phyloP scores from a whole-genome alignment of 768 basidiomycete genomes.

The Rhodotorula graminis region DNA sequence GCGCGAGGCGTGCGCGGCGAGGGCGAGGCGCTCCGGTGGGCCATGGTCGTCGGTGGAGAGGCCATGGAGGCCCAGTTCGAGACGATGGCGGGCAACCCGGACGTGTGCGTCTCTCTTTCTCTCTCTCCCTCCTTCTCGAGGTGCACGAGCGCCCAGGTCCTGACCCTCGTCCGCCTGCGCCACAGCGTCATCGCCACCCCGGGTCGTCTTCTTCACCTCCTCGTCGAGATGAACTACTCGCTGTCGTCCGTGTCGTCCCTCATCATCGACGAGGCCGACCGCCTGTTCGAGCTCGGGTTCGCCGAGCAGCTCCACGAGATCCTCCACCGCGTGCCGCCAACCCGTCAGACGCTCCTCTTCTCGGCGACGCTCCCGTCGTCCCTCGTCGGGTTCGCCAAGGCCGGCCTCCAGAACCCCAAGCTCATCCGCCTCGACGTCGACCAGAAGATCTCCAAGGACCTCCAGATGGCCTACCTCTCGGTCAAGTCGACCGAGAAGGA shows the following conservation, averaged over 20 bases:
- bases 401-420: slow-evolving; percentile 86
- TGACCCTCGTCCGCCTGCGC: neutral
- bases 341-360: slow-evolving; percentile 88
- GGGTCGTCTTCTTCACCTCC: slow-evolving; percentile 90
- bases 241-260: slow-evolving; percentile 79
- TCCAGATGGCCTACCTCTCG: slow-evolving; percentile 89
- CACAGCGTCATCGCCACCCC: slow-evolving; percentile 92
- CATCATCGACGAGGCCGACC: slow-evolving; percentile 96
- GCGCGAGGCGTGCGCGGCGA: slow-evolving; percentile 79
- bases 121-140: no score
- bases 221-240: slow-evolving; percentile 94
- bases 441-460: slow-evolving; percentile 87
- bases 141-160: no score
- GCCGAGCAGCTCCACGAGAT: slow-evolving; percentile 87
- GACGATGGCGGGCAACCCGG: slow-evolving; percentile 87
- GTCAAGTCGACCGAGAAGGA: slow-evolving; percentile 92
- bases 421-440: slow-evolving; percentile 94
- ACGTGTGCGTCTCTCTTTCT: slow-evolving; percentile 63
- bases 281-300: slow-evolving; percentile 97
- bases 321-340: slow-evolving; percentile 74
- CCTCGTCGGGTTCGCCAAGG: slow-evolving; percentile 96
- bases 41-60: slow-evolving; percentile 91
- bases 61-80: slow-evolving; percentile 93
- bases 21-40: slow-evolving; percentile 69
- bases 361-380: slow-evolving; percentile 94